Evolutionary conservation across 2,329 filamentous ascomycete species (phyloP), one percentile per base, ranked within the genome.

Genomic region (Domatiomyces catenatus): DNA sequence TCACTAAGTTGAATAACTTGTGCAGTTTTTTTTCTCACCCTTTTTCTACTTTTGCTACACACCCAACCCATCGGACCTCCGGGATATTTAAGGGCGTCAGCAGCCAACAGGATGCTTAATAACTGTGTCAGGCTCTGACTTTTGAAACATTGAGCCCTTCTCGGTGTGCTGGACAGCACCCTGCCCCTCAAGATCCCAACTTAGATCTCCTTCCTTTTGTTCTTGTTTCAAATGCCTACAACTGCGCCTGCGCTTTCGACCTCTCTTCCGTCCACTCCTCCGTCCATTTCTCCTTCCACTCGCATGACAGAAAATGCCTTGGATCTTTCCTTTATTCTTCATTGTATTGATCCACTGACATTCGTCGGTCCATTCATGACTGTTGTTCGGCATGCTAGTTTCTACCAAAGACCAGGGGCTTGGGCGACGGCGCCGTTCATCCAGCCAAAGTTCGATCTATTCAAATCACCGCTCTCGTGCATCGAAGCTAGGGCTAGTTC

Each of bases 401-500:
- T 53, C 56, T 36, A 51, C 52, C 18, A 52, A 54, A 42, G 54
- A 56, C 20, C 56, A 58, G 51, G 56, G 45, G 8, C 45, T 26
- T 22, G 45, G 56, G 48, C 54, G 54, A 47, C 52, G 56, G 48
- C 54, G 54, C 47, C 56, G 54, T 48, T 56, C 54, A 48, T 48
- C 54, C 36, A 48, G 50, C 48, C 52, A 53, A 47, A 52, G 54
- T 42, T 53, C 54, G 43, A 53, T 53, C 52, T 57, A 54, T 17
- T 18, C 20, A 8, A 32, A 17, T n/a, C 45, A 47, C 26, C 19
- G 26, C 48, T 52, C 54, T 46, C 56, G 56, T 20, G 55, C 56
- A 42, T 60, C 57, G 46, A 59, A 58, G 46, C 24, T 58, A 10
- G 59, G 57, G 22, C 56, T 60, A 19, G 54, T 60, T 22, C 58